These are phyloP conservation scores for Claviceps humidiphila DNA, from an alignment of 2,329 filamentous ascomycete species.

Conservation along the genomic window DNA sequence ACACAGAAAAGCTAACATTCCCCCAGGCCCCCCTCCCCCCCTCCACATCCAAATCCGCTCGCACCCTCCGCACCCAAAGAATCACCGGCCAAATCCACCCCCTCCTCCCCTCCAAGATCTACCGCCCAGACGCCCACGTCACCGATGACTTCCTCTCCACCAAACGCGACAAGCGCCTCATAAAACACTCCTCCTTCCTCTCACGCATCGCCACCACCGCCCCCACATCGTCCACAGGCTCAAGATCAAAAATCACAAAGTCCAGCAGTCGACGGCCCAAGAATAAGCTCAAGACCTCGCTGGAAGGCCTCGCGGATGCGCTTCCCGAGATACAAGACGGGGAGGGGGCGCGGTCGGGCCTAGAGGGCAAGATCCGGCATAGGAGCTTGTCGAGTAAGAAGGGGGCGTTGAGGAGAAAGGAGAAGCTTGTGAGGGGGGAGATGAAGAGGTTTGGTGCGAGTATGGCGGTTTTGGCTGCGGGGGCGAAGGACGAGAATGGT, in stretches of 20 bases:
- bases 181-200: conserved; percentile 71
- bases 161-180: conserved; percentile 72
- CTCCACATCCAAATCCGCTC: conserved; percentile 27
- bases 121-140: conserved; percentile 36
- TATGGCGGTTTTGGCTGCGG: conserved; percentile 56
- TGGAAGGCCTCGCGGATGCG: conserved; percentile 67
- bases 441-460: conserved; percentile 74
- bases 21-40: conserved; percentile 15
- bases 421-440: conserved; percentile 66
- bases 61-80: conserved; percentile 40
- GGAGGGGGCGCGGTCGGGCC: conserved; percentile 30
- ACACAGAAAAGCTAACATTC: neutral
- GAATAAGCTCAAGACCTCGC: conserved; percentile 65
- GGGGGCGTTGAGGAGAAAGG: conserved; percentile 73
- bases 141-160: conserved; percentile 50
- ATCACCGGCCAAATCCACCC: conserved; percentile 35
- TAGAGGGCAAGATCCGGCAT: conserved; percentile 50
- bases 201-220: conserved; percentile 56
- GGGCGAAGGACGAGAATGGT: conserved; percentile 2
- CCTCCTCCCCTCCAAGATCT: conserved; percentile 37
- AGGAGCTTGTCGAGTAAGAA: conserved; percentile 62
- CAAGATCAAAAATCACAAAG: neutral
- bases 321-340: conserved; percentile 49
- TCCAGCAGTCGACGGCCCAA: conserved; percentile 37
- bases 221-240: conserved; percentile 3